Evolutionary conservation across 2,329 filamentous ascomycete species (phyloP).

Genomic region (Thielaviopsis populi): DNA sequence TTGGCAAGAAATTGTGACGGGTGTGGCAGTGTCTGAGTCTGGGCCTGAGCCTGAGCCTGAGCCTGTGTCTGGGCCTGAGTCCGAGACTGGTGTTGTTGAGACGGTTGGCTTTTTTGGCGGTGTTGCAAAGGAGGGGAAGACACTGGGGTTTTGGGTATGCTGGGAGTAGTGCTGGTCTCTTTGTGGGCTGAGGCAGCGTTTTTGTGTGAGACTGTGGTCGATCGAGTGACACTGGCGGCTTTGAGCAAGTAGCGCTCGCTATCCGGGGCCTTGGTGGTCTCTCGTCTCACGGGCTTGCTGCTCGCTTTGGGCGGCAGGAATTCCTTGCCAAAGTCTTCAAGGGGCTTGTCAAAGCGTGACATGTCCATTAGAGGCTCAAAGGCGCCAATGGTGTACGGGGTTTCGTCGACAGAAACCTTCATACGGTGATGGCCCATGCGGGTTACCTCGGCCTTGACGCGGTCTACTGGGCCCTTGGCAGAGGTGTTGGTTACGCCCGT

Average conservation of each 20-base stretch:
- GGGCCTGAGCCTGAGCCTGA: neutral
- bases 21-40: slow-evolving; percentile 3
- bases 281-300: neutral
- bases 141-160: neutral
- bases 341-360: slow-evolving; percentile 39
- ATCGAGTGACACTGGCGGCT: neutral
- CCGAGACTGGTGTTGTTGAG: neutral
- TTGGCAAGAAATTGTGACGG: slow-evolving; percentile 2
- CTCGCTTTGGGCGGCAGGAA: slow-evolving; percentile 21
- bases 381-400: slow-evolving; percentile 47
- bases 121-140: neutral
- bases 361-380: slow-evolving; percentile 55
- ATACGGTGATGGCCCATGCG: slow-evolving; percentile 24
- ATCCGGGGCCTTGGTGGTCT: slow-evolving; percentile 11
- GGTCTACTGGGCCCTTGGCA: neutral
- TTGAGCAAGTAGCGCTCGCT: slow-evolving; percentile 5
- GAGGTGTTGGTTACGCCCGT: neutral
- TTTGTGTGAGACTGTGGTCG: slow-evolving; percentile 11
- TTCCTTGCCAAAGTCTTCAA: slow-evolving; percentile 36
- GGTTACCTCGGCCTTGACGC: slow-evolving; percentile 8
- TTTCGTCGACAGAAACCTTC: slow-evolving; percentile 32
- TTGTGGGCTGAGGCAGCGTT: slow-evolving; percentile 14
- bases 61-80: neutral
- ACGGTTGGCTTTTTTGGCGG: neutral
- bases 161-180: neutral